Evolutionary conservation across 2,329 filamentous ascomycete genomes (phyloP).

Genomic region (Alternaria viburni): DNA sequence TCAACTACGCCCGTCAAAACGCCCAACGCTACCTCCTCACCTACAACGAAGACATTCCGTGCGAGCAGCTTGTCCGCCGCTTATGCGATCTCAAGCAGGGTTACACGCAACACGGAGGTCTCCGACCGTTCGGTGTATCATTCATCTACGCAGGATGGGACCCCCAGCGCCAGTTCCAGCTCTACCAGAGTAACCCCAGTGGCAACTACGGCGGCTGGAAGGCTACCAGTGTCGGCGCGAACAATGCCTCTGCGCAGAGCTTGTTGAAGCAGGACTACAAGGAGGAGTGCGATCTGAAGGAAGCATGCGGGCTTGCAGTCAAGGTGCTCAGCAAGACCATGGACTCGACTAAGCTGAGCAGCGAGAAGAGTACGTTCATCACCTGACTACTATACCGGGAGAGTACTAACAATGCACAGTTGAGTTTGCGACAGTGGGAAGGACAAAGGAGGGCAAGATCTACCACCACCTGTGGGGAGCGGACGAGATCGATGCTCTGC

Average conservation of each 20-base stretch:
- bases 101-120: slow-evolving; percentile 98
- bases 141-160: slow-evolving; percentile 99
- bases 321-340: slow-evolving; percentile 99
- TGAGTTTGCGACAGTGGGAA: slow-evolving; percentile 97
- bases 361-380: slow-evolving; percentile 88
- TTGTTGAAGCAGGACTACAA: slow-evolving; percentile 99
- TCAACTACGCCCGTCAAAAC: slow-evolving; percentile 98
- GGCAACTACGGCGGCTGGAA: slow-evolving; percentile 99
- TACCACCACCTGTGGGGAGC: slow-evolving; percentile 98
- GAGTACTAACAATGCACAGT: slow-evolving; percentile 62
- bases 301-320: slow-evolving; percentile 95
- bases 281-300: slow-evolving; percentile 94
- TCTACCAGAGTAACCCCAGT: slow-evolving; percentile 98
- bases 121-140: slow-evolving; percentile 96
- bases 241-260: slow-evolving; percentile 97
- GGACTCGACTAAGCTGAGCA: slow-evolving; percentile 98
- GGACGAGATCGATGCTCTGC: slow-evolving; percentile 90
- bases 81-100: slow-evolving; percentile 99
- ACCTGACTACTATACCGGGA: not conserved
- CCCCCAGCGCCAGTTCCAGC: slow-evolving; percentile 93
- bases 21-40: slow-evolving; percentile 97
- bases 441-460: slow-evolving; percentile 93
- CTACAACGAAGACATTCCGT: slow-evolving; percentile 99
- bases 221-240: slow-evolving; percentile 95
- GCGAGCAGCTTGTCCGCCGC: slow-evolving; percentile 95